These are phyloP conservation scores for Codiaeum variegatum DNA, from an alignment of 441 rosid species.

Conservation along the genomic window DNA sequence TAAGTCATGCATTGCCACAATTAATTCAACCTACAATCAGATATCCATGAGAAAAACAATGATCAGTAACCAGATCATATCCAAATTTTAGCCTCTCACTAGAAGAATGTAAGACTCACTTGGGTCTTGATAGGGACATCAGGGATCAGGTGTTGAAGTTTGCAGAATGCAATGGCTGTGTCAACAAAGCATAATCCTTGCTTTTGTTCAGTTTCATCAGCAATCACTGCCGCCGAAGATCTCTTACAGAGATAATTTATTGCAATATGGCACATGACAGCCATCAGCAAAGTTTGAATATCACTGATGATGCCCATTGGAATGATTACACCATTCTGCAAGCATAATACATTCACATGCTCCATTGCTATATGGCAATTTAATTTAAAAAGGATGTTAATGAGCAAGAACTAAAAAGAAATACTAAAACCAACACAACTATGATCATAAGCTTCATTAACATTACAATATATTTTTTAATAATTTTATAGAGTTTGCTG, in stretches of 20 bases:
- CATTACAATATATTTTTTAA: not conserved
- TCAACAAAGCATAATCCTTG: slow-evolving; percentile 66
- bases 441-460: not conserved
- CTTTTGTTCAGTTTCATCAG: slow-evolving; percentile 64
- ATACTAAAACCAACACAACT: not conserved
- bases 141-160: slow-evolving; percentile 83
- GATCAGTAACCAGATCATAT: not conserved
- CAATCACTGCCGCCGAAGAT: slow-evolving; percentile 40
- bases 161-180: slow-evolving; percentile 90
- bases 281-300: slow-evolving; percentile 75
- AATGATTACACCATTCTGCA: slow-evolving; percentile 51
- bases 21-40: slow-evolving; percentile 70
- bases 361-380: not conserved
- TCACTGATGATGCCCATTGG: slow-evolving; percentile 48
- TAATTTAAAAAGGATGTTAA: not conserved
- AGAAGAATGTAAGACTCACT: slow-evolving; percentile 39
- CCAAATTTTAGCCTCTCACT: not conserved
- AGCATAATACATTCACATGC: slow-evolving; percentile 27
- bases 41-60: slow-evolving; percentile 21
- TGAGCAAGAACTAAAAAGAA: not conserved
- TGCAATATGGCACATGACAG: slow-evolving; percentile 72
- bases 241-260: slow-evolving; percentile 59
- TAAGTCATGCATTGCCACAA: slow-evolving; percentile 84
- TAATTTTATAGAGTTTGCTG: not conserved
- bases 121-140: slow-evolving; percentile 62